These are phyloP conservation scores for Xerocomellus intermedius DNA, from an alignment of 768 basidiomycete species.

Conservation along the genomic window DNA sequence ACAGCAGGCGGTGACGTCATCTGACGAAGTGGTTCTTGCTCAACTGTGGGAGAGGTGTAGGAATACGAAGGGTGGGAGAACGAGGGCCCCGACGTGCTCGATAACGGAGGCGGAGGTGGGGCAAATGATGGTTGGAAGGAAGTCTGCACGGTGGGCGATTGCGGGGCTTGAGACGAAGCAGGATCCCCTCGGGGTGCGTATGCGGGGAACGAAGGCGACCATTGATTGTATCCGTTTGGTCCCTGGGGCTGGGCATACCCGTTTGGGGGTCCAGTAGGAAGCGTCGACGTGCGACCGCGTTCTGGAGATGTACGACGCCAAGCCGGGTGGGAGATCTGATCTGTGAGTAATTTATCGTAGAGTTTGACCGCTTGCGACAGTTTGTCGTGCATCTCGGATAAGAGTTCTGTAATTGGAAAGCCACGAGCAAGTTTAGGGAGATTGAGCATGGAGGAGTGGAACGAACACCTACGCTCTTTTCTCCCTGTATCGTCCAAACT, in stretches of 20 bases:
- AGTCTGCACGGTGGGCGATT: constrained; percentile 28
- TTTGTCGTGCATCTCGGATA: constrained; percentile 94
- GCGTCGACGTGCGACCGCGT: constrained; percentile 16
- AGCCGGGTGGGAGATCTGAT: constrained; percentile 72
- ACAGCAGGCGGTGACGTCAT: constrained; percentile 12
- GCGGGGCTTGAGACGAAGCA: constrained; percentile 23
- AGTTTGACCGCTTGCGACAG: constrained; percentile 88
- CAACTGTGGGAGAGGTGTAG: constrained; percentile 5
- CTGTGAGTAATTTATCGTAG: constrained; percentile 85
- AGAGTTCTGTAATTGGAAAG: constrained; percentile 53
- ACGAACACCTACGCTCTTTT: constrained; percentile 70
- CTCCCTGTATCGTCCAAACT: constrained; percentile 80
- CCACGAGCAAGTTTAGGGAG: neutral
- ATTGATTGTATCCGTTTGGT: constrained; percentile 35
- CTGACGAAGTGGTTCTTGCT: constrained; percentile 14
- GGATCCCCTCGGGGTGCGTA: constrained; percentile 18
- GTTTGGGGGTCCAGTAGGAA: constrained; percentile 30
- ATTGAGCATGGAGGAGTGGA: neutral
- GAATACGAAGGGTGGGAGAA: constrained; percentile 15
- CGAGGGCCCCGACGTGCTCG: constrained; percentile 12
- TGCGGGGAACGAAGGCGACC: constrained; percentile 23
- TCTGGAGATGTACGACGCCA: constrained; percentile 45
- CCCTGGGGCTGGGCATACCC: constrained; percentile 33
- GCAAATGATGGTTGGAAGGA: constrained; percentile 31
- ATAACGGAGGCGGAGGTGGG: constrained; percentile 20